A percentile compares a stretch with the other conserved stretches of the same genome.
Conservation (phyloP, 176 grass and related monocot species). For the Hsuehochloa calcarea region DNA sequence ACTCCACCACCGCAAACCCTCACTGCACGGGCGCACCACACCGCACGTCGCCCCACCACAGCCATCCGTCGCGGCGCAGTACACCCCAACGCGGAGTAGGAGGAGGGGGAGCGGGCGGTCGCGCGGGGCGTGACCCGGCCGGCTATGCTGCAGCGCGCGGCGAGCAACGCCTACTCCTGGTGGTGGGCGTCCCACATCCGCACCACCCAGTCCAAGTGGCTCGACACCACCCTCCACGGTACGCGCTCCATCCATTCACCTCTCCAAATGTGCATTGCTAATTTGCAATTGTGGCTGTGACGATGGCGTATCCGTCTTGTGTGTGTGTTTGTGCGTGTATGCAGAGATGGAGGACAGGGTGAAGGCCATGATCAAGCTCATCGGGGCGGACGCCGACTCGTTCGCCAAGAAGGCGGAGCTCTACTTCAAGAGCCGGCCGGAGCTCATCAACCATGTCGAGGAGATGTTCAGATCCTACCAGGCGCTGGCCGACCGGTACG, state of each 20-base stretch:
- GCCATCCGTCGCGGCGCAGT: not conserved
- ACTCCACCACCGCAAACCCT: not conserved
- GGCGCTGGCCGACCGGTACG: conserved; percentile 66
- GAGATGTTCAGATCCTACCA: conserved; percentile 76
- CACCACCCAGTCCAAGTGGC: conserved; percentile 80
- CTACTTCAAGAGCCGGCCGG: conserved; percentile 81
- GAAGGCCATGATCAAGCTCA: conserved; percentile 75
- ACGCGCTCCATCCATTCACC: not conserved
- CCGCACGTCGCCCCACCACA: not conserved
- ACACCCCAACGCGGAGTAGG: conserved; percentile 6
- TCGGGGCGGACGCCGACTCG: conserved; percentile 76
- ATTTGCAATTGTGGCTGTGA: not conserved
- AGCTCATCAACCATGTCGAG: conserved; percentile 83
- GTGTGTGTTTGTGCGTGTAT: not conserved
- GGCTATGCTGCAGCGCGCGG: conserved; percentile 81
- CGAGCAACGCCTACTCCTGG: conserved; percentile 40
- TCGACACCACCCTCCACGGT: conserved; percentile 70
- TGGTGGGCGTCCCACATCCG: conserved; percentile 89
- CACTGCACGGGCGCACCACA: not conserved
- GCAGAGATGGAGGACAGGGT: conserved; percentile 92
- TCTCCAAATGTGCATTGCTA: not conserved
- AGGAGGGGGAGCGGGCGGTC: not conserved
- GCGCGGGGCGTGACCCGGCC: conserved; percentile 19
- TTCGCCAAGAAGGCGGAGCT: conserved; percentile 91
- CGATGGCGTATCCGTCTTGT: not conserved